Evolutionary conservation across 108 stramenopile species (phyloP), one percentile per base, ranked within the genome.

Genomic region (Stephanodiscus minutulus): DNA sequence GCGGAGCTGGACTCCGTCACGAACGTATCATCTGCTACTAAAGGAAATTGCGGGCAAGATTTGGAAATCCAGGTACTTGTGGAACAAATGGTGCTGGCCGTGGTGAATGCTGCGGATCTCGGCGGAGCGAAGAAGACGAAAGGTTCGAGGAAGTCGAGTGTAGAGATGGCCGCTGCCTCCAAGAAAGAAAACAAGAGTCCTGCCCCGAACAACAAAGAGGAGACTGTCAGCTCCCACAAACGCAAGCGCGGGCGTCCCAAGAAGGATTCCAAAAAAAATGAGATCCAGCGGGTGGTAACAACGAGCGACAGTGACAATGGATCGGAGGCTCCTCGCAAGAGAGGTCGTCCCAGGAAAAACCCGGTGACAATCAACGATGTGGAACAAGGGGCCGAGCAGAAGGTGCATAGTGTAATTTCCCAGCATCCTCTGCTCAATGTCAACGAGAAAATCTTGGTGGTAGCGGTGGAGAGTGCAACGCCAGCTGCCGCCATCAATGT

Each of bases 181-280:
- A 35, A 47, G 20, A 33, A 33, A 33, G 31, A 33, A 25, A 36
- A 46, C 0, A 28, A 11, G 2, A 55, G 22, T 27, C n/a, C 37
- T 15, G 15, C 21, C 13, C 48, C 52, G 20, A 53, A 62, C 9
- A 48, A 72, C 22, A 1, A 5, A 48, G 61, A 54, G 53, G 29
- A n/a, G n/a, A 62, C 7, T 22, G 25, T 37, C 24, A n/a, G 43
- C 11, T 22, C 13, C 18, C 39, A 63, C 12, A 64, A 64, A 41
- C 62, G 62, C 72, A 74, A 74, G 58, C 64, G 64, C 31, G 52
- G 64, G 33, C 58, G 73, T 17, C 57, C 69, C 25, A 20, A 12
- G 56, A 55, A 73, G 28, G 35, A 64, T 12, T 25, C 71, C 43
- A 18, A 0, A 12, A 35, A 60, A 7, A 24, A 20, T 15, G 36